These are phyloP conservation scores for Fusarium buharicum DNA, from an alignment of 2,329 filamentous ascomycete genomes.

Conservation along the genomic window DNA sequence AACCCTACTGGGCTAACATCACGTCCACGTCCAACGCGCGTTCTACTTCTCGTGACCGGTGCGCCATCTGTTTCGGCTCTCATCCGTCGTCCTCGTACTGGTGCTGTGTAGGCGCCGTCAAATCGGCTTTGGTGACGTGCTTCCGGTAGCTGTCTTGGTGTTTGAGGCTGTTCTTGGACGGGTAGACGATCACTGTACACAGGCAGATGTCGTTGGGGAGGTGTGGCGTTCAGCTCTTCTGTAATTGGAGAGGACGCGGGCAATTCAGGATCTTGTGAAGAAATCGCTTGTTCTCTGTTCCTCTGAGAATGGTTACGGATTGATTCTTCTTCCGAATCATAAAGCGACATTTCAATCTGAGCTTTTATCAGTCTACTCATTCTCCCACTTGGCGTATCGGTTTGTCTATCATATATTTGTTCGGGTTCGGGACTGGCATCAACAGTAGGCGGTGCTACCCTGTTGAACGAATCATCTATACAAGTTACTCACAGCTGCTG, in stretches of 20 bases:
- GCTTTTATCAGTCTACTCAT: conserved; percentile 9
- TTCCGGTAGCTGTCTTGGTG: conserved; percentile 40
- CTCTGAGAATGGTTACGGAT: background rate
- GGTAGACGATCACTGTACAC: conserved; percentile 39
- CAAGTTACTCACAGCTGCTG: conserved; percentile 19
- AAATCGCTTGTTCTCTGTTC: background rate
- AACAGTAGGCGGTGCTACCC: background rate
- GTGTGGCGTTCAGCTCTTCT: conserved; percentile 5
- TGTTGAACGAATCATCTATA: background rate
- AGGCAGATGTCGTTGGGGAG: conserved; percentile 19
- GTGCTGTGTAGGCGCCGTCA: conserved; percentile 37
- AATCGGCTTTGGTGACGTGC: conserved; percentile 41
- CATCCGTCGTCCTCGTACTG: conserved; percentile 24
- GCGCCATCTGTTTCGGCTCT: conserved; percentile 7
- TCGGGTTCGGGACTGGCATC: background rate
- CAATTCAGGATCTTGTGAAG: background rate
- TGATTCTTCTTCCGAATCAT: conserved; percentile 8
- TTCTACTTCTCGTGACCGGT: conserved; percentile 5
- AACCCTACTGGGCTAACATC: conserved; percentile 53
- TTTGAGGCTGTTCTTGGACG: conserved; percentile 35
- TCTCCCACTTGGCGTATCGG: background rate
- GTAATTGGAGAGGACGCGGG: background rate
- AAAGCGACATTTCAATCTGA: conserved; percentile 1
- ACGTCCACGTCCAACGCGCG: conserved; percentile 43
- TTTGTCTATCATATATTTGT: background rate